Evolutionary conservation across 345 rosid species (phyloP).

Genomic region (Lepidium aucheri): DNA sequence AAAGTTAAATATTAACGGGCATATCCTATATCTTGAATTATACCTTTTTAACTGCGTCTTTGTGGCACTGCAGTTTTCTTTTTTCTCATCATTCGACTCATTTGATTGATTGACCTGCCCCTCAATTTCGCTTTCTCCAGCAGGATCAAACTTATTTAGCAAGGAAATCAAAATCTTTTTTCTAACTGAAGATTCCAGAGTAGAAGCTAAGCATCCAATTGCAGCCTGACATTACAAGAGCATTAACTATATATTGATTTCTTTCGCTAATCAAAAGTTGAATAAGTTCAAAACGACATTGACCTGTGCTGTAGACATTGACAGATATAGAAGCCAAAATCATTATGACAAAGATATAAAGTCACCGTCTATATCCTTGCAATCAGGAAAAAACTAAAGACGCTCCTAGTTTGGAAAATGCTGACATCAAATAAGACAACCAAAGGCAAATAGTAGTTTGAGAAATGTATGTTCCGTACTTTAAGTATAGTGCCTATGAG

Average conservation of each 20-base stretch:
- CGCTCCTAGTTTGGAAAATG: not conserved
- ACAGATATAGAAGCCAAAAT: not conserved
- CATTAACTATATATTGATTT: not conserved
- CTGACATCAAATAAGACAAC: not conserved
- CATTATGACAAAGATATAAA: not conserved
- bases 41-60: slow-evolving; percentile 54
- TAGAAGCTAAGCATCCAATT: slow-evolving; percentile 73
- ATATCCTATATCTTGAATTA: not conserved
- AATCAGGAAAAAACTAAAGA: not conserved
- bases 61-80: slow-evolving; percentile 16
- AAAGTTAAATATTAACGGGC: not conserved
- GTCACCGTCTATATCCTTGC: not conserved
- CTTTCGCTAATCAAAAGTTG: not conserved
- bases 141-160: slow-evolving; percentile 49
- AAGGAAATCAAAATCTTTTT: slow-evolving; percentile 48
- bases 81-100: slow-evolving; percentile 31
- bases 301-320: not conserved
- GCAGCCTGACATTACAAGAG: slow-evolving; percentile 57
- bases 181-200: slow-evolving; percentile 57
- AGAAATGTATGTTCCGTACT: not conserved
- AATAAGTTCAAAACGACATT: not conserved
- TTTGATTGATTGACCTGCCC: slow-evolving; percentile 20
- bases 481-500: not conserved
- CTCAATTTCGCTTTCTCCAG: slow-evolving; percentile 38
- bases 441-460: not conserved